A percentile compares a stretch with the other conserved stretches of the same genome.
Evolutionary conservation across 163 green algal species (phyloP).

Genomic region (Chlamydomonas reinhardtii): DNA sequence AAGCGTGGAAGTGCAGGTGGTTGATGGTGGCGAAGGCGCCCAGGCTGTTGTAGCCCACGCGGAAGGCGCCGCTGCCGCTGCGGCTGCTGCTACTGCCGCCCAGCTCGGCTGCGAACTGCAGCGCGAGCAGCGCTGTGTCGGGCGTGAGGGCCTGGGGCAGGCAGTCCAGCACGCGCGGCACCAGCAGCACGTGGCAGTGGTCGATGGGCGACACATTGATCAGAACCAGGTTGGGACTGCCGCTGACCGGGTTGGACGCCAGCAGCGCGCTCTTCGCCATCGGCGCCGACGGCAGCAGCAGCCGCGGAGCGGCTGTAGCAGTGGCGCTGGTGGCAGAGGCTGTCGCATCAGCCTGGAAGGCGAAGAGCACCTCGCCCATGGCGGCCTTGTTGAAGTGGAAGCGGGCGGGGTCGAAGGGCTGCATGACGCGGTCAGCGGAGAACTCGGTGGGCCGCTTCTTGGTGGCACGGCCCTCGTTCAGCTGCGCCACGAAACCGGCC

Average conservation of each 20-base stretch:
- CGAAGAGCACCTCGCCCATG: slow-evolving; percentile 93
- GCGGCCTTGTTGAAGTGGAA: slow-evolving; percentile 99
- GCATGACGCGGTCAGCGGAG: slow-evolving; percentile 87
- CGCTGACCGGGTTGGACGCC: slow-evolving; percentile 14
- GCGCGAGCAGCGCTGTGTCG: slow-evolving; percentile 82
- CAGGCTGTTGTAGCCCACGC: slow-evolving; percentile 97
- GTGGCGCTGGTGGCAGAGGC: background rate
- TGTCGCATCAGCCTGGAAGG: slow-evolving; percentile 73
- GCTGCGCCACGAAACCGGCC: slow-evolving; percentile 96
- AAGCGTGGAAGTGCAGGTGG: slow-evolving; percentile 99
- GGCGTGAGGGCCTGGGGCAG: slow-evolving; percentile 75
- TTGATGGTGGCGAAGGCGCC: slow-evolving; percentile 99
- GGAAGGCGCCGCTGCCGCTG: slow-evolving; percentile 87
- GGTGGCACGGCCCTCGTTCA: slow-evolving; percentile 94
- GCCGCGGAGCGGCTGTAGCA: background rate
- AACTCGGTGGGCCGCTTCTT: slow-evolving; percentile 99
- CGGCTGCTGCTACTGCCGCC: slow-evolving; percentile 33
- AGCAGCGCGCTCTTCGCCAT: slow-evolving; percentile 22
- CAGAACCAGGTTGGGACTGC: slow-evolving; percentile 89
- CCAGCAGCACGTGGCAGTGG: slow-evolving; percentile 98
- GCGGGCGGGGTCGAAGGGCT: slow-evolving; percentile 93
- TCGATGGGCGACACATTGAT: slow-evolving; percentile 99
- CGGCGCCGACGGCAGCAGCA: background rate
- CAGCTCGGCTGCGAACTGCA: slow-evolving; percentile 91
- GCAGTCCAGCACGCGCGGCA: slow-evolving; percentile 87